Conservation (phyloP, 2,329 filamentous ascomycete genomes). For the Cladorrhinum sp. region DNA sequence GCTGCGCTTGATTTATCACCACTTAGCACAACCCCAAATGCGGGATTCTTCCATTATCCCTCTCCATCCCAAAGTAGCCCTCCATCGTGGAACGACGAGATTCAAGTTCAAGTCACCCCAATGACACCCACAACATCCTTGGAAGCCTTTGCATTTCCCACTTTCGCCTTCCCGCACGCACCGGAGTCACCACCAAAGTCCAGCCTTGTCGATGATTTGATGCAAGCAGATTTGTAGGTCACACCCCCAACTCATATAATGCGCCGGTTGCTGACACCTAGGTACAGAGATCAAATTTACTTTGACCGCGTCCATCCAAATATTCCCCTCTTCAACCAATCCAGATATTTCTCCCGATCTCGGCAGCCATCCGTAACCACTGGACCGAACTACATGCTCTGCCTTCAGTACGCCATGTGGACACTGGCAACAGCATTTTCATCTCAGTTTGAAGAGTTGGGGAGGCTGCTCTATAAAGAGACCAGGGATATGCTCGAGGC, state of each 20-base stretch:
- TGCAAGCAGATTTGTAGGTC: conserved; percentile 26
- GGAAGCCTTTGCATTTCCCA: conserved; percentile 8
- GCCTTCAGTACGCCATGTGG: conserved; percentile 34
- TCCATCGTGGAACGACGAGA: conserved; percentile 20
- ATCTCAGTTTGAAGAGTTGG: conserved; percentile 29
- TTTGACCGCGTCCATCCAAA: conserved; percentile 32
- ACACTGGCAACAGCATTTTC: conserved; percentile 31
- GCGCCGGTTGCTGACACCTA: too few species aligned
- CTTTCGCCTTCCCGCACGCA: conserved; percentile 25
- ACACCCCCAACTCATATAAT: too few species aligned
- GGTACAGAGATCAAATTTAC: conserved; percentile 30
- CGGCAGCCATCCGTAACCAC: conserved; percentile 8
- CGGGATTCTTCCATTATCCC: conserved; percentile 9
- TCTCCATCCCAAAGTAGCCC: conserved; percentile 17
- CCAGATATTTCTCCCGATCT: conserved; percentile 26
- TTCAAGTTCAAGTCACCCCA: conserved; percentile 19
- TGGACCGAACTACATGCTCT: conserved; percentile 21
- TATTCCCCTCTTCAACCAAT: conserved; percentile 29
- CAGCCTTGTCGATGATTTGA: conserved; percentile 25
- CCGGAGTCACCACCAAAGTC: conserved; percentile 17
- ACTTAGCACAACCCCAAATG: conserved; percentile 11
- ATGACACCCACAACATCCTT: conserved; percentile 20
- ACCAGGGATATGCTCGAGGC: conserved; percentile 28
- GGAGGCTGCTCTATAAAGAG: conserved; percentile 27
- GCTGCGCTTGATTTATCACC: conserved; percentile 1